Conservation (phyloP, 2,329 filamentous ascomycete genomes). For the Triangularia setosa region DNA sequence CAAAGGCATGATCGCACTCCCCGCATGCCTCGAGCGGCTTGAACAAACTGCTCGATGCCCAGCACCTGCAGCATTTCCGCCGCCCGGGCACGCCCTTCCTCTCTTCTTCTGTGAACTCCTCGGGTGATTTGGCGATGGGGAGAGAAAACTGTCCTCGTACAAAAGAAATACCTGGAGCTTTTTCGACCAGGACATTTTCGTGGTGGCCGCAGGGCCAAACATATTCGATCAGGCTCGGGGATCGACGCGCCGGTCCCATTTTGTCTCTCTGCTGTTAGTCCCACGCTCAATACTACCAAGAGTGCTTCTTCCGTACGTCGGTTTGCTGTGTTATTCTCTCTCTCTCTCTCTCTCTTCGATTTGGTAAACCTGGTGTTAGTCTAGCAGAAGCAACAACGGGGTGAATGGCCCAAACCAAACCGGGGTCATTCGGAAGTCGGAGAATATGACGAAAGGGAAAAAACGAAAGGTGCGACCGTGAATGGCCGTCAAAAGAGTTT, state of each 20-base stretch:
- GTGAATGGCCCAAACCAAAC: not conserved
- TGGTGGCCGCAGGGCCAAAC: conserved; percentile 22
- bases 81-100: conserved; percentile 14
- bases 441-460: not conserved
- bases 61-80: conserved; percentile 20
- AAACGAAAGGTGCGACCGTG: not conserved
- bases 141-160: conserved; percentile 14
- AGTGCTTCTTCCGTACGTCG: not conserved
- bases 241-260: conserved; percentile 11
- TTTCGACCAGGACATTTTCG: conserved; percentile 15
- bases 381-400: not conserved
- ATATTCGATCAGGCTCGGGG: conserved; percentile 19
- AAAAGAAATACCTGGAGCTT: conserved; percentile 16
- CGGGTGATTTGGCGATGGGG: conserved; percentile 16
- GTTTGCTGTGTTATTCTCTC: not conserved
- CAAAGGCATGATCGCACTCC: conserved; percentile 19
- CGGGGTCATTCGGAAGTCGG: not conserved
- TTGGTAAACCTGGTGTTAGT: not conserved
- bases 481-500: not conserved
- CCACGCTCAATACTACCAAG: not conserved
- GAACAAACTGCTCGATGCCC: conserved; percentile 19
- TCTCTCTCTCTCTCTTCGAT: not conserved
- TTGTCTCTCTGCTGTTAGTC: not conserved
- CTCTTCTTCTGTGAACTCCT: conserved; percentile 20
- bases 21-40: conserved; percentile 13